These are phyloP conservation scores for Acarospora socialis DNA, from an alignment of 2,329 filamentous ascomycete genomes.

Conservation along the genomic window DNA sequence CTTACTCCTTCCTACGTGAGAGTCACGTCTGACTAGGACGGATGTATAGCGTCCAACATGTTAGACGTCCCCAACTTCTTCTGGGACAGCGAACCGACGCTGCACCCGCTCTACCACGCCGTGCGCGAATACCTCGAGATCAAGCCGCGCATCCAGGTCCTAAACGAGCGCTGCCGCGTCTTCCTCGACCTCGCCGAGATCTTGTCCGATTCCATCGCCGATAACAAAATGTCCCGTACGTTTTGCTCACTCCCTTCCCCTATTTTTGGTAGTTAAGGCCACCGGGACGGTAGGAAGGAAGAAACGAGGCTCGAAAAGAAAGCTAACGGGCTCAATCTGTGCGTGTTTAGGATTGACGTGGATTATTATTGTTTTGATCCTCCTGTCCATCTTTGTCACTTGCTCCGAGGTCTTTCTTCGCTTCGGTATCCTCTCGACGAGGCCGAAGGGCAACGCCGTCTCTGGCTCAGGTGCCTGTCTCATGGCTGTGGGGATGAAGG, in stretches of 20 bases:
- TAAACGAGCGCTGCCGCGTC: constrained; percentile 92
- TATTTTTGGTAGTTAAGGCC: constrained; percentile 6
- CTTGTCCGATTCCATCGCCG: constrained; percentile 76
- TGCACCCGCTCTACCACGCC: constrained; percentile 86
- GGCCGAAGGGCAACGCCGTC: constrained; percentile 2
- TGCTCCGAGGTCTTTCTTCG: constrained; percentile 76
- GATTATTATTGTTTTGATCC: constrained; percentile 92
- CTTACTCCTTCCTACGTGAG: constrained; percentile 11
- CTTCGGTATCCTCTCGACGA: constrained; percentile 53
- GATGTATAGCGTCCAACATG: constrained; percentile 74
- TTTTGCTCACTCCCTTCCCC: constrained; percentile 5
- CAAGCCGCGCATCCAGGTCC: constrained; percentile 84
- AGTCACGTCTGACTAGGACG: too few species aligned
- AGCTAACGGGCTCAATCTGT: too few species aligned
- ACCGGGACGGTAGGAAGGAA: too few species aligned
- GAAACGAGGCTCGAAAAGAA: neutral
- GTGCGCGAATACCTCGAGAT: constrained; percentile 97
- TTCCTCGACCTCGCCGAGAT: constrained; percentile 96
- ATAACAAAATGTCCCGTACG: constrained; percentile 77
- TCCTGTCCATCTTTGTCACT: constrained; percentile 82
- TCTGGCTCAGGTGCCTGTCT: too few species aligned
- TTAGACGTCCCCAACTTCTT: constrained; percentile 95
- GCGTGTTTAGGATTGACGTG: constrained; percentile 59
- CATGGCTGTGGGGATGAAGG: too few species aligned
- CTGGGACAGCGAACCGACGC: constrained; percentile 91